These are phyloP conservation scores for Suhomyces wounanorum DNA, from an alignment of 1,139 yeast genomes.

Conservation along the genomic window DNA sequence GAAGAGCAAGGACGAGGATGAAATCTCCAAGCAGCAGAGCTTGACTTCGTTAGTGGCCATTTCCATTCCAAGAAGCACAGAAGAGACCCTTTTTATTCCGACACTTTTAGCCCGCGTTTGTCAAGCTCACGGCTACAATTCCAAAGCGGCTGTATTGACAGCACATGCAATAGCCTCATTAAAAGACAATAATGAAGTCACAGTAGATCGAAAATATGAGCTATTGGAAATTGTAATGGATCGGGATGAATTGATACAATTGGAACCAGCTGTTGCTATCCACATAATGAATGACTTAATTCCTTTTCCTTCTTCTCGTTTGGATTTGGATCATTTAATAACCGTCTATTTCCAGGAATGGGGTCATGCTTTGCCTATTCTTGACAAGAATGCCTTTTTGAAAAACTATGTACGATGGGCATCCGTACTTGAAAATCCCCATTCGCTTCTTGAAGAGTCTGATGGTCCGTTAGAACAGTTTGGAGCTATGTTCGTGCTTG, in stretches of 20 bases:
- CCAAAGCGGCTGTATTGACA: slow-evolving; percentile 65
- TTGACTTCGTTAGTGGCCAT: slow-evolving; percentile 70
- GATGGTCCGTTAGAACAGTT: slow-evolving; percentile 52
- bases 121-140: slow-evolving; percentile 67
- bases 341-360: slow-evolving; percentile 75
- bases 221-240: slow-evolving; percentile 33
- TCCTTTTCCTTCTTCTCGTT: slow-evolving; percentile 52
- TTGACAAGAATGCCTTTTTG: slow-evolving; percentile 67
- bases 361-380: slow-evolving; percentile 69
- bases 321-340: slow-evolving; percentile 58
- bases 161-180: slow-evolving; percentile 70
- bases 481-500: slow-evolving; percentile 60
- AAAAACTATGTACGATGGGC: slow-evolving; percentile 54
- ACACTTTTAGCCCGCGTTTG: slow-evolving; percentile 68
- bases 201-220: slow-evolving; percentile 16
- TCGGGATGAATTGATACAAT: slow-evolving; percentile 28
- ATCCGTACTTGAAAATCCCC: slow-evolving; percentile 36
- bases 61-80: slow-evolving; percentile 75
- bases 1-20: slow-evolving; percentile 30
- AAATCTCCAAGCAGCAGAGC: slow-evolving; percentile 48
- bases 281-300: slow-evolving; percentile 46
- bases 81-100: slow-evolving; percentile 73
- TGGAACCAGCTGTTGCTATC: slow-evolving; percentile 39
- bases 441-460: slow-evolving; percentile 12
- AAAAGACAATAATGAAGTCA: slow-evolving; percentile 44